A percentile compares a stretch with the other conserved stretches of the same genome.
These are phyloP conservation scores for Neonectria coccinea DNA, from an alignment of 2,329 filamentous ascomycete genomes.

Conservation along the genomic window DNA sequence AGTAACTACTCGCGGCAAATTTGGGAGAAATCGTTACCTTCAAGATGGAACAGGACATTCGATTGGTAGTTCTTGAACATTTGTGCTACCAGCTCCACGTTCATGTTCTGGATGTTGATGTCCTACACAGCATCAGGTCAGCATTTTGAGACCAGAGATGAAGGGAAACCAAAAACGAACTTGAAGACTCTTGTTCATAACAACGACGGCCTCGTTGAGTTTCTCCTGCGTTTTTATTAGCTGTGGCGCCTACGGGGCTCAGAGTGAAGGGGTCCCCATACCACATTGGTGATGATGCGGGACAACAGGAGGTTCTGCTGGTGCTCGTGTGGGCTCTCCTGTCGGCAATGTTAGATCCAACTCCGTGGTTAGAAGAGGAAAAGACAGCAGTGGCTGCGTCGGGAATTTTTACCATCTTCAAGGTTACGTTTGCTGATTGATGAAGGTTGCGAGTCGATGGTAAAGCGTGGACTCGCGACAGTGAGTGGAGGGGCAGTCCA, in stretches of 20 bases:
- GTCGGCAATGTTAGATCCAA: background rate
- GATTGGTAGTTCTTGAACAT: constrained; percentile 99
- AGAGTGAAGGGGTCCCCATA: constrained; percentile 61
- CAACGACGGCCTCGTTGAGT: constrained; percentile 91
- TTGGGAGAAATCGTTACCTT: constrained; percentile 70
- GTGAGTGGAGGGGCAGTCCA: constrained; percentile 28
- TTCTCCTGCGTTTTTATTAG: constrained; percentile 76
- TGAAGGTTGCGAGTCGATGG: constrained; percentile 5
- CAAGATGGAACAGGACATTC: constrained; percentile 95
- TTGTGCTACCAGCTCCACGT: constrained; percentile 95
- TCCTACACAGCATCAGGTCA: constrained; percentile 67
- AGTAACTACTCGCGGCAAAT: background rate
- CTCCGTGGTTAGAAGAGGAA: no score
- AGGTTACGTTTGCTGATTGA: background rate
- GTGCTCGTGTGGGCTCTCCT: constrained; percentile 97
- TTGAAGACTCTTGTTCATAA: constrained; percentile 92
- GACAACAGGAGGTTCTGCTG: constrained; percentile 94
- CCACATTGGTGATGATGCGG: constrained; percentile 97
- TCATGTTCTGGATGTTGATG: constrained; percentile 99
- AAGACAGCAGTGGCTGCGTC: background rate
- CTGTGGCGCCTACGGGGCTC: background rate
- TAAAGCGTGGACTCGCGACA: background rate
- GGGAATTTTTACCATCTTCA: constrained; percentile 17
- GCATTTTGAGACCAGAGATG: background rate
- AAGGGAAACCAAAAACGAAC: constrained; percentile 55